These are phyloP conservation scores for Ganoderma lingzhi DNA, from an alignment of 1,284 basidiomycete genomes.

Conservation along the genomic window DNA sequence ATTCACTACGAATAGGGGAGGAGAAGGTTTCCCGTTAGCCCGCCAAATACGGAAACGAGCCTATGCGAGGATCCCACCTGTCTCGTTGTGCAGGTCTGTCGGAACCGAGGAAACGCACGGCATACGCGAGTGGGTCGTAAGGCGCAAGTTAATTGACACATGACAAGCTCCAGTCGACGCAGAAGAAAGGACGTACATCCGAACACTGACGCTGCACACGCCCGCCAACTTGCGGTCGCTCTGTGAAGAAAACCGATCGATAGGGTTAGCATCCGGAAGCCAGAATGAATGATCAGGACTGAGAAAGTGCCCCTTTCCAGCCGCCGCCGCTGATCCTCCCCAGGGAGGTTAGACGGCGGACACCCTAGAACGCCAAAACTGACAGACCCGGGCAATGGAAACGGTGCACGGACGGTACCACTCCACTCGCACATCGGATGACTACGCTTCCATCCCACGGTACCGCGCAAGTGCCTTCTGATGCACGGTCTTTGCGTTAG, in stretches of 20 bases:
- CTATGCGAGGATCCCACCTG: constrained; percentile 52
- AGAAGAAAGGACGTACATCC: constrained; percentile 63
- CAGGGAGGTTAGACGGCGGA: constrained; percentile 8
- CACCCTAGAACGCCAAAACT: constrained; percentile 1
- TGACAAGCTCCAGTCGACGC: constrained; percentile 9
- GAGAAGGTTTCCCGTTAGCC: constrained; percentile 10
- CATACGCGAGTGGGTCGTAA: not conserved
- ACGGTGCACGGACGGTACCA: not conserved
- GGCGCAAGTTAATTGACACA: constrained; percentile 8
- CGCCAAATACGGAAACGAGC: not conserved
- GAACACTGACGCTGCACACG: constrained; percentile 74
- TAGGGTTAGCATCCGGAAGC: constrained; percentile 5
- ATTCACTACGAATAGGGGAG: constrained; percentile 69
- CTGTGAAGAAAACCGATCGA: constrained; percentile 44
- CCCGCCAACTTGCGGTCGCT: constrained; percentile 68
- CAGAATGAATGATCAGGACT: constrained; percentile 3
- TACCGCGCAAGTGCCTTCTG: not conserved
- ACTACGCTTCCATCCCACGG: not conserved
- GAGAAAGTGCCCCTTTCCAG: constrained; percentile 3
- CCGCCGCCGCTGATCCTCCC: not conserved
- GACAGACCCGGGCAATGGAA: not conserved
- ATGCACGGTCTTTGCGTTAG: not conserved
- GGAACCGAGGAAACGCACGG: constrained; percentile 15
- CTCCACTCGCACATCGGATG: constrained; percentile 7
- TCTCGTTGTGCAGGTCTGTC: constrained; percentile 86